phyloP scores from a whole-genome alignment of 495 filamentous ascomycete genomes.

The Aspergillus conjunctus region DNA sequence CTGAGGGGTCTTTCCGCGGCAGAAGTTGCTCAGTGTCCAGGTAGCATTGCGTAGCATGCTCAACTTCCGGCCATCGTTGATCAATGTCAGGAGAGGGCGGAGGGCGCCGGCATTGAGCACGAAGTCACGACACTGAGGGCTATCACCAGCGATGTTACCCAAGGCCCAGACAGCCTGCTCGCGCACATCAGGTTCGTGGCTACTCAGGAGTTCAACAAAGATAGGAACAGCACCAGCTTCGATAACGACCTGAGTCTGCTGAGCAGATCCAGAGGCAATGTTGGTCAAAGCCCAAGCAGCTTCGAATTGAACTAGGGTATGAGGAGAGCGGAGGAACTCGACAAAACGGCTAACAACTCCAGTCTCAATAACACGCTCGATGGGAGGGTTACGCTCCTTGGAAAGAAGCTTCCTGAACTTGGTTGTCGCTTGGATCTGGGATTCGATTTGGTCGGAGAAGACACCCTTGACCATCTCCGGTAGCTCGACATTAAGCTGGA shows the following conservation, averaged over 20 bases:
- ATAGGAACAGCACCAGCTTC: conserved; percentile 98
- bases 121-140: conserved; percentile 94
- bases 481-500: conserved; percentile 93
- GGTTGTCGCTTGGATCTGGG: conserved; percentile 97
- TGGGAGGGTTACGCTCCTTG: conserved; percentile 98
- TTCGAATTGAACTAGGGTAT: conserved; percentile 98
- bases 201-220: conserved; percentile 92
- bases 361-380: conserved; percentile 98
- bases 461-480: conserved; percentile 97
- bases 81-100: conserved; percentile 80
- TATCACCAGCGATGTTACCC: conserved; percentile 99
- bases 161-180: conserved; percentile 99
- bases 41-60: conserved; percentile 99
- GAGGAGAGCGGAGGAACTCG: conserved; percentile 95
- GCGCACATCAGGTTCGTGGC: conserved; percentile 96
- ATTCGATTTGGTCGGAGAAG: conserved; percentile 97
- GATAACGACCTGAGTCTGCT: conserved; percentile 98
- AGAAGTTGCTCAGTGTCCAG: conserved; percentile 99
- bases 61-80: conserved; percentile 97
- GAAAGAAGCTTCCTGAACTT: conserved; percentile 97
- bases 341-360: conserved; percentile 97
- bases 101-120: conserved; percentile 89
- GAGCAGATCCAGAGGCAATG: conserved; percentile 95
- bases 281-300: conserved; percentile 99
- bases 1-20: conserved; percentile 98